Percentiles rank a stretch among this genome's conserved stretches.
These are phyloP conservation scores for Sabuloglossum arenarium DNA, from an alignment of 495 filamentous ascomycete species.

Conservation along the genomic window DNA sequence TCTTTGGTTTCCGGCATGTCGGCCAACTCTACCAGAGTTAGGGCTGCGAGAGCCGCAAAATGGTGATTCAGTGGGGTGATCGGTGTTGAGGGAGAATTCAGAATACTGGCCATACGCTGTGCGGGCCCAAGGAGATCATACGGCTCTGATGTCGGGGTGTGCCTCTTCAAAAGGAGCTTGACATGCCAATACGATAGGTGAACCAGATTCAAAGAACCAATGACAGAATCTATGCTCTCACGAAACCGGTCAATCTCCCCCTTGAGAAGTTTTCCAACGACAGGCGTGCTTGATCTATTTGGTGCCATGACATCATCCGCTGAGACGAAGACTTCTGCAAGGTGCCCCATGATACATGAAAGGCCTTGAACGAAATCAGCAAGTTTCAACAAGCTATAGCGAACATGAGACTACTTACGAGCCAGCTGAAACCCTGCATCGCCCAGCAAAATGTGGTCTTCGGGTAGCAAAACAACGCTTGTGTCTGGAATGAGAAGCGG, in stretches of 20 bases:
- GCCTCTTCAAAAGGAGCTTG: slow-evolving; percentile 36
- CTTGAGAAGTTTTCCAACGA: slow-evolving; percentile 18
- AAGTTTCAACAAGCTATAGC: too few species aligned
- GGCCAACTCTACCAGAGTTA: slow-evolving; percentile 45
- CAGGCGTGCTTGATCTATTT: slow-evolving; percentile 7
- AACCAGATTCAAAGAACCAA: slow-evolving; percentile 26
- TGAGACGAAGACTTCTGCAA: slow-evolving; percentile 20
- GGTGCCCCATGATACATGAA: slow-evolving; percentile 23
- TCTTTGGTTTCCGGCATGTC: slow-evolving; percentile 28
- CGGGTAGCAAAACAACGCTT: slow-evolving; percentile 35
- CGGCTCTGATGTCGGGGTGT: slow-evolving; percentile 33
- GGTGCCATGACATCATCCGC: slow-evolving; percentile 25
- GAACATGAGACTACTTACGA: slow-evolving; percentile 32
- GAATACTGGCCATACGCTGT: slow-evolving; percentile 30
- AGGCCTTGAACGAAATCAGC: slow-evolving; percentile 11
- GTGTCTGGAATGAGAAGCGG: slow-evolving; percentile 37
- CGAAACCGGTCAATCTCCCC: slow-evolving; percentile 28
- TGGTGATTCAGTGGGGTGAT: slow-evolving; percentile 51
- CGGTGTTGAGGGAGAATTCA: slow-evolving; percentile 32
- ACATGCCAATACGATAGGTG: slow-evolving; percentile 57
- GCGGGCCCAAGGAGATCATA: slow-evolving; percentile 41
- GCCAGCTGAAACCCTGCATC: slow-evolving; percentile 40
- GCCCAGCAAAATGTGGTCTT: slow-evolving; percentile 44
- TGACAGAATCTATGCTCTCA: slow-evolving; percentile 20
- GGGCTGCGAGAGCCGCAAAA: slow-evolving; percentile 40